Conservation (phyloP, 306 rosid species). For the Prunus mume region DNA sequence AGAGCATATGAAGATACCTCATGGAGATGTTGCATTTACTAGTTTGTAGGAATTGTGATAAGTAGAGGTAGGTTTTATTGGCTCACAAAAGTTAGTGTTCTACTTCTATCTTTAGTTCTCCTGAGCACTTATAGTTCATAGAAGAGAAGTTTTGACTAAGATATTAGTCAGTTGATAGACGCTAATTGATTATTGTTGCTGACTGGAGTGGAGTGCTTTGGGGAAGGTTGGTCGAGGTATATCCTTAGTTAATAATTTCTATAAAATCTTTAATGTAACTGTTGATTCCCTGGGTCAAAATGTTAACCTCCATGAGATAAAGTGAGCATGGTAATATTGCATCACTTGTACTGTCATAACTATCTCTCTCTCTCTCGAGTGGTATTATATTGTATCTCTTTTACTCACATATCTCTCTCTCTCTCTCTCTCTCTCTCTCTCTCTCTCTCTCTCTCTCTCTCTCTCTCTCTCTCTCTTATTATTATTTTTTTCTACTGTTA, state of each 20-base stretch:
- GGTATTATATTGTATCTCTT: no score
- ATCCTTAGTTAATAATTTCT: background rate
- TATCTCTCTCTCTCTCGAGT: background rate
- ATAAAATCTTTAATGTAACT: background rate
- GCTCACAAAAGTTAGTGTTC: background rate
- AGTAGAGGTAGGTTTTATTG: background rate
- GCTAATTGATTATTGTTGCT: background rate
- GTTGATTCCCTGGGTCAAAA: background rate
- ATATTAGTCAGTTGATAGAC: background rate
- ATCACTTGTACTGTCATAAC: background rate
- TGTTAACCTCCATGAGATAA: background rate
- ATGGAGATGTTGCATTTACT: background rate
- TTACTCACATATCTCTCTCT: no score
- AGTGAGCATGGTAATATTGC: no score
- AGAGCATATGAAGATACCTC: background rate
- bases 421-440: background rate
- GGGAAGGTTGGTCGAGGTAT: background rate
- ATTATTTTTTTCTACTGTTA: conserved; percentile 8
- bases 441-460: background rate
- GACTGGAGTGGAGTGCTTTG: background rate
- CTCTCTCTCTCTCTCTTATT: background rate
- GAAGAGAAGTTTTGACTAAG: background rate
- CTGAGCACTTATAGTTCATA: background rate
- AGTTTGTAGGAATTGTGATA: background rate
- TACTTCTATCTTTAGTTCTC: background rate